Percentiles rank a stretch among this genome's conserved stretches.
Conservation (phyloP, 2,329 filamentous ascomycete species). For the Aspergillus japonicus region DNA sequence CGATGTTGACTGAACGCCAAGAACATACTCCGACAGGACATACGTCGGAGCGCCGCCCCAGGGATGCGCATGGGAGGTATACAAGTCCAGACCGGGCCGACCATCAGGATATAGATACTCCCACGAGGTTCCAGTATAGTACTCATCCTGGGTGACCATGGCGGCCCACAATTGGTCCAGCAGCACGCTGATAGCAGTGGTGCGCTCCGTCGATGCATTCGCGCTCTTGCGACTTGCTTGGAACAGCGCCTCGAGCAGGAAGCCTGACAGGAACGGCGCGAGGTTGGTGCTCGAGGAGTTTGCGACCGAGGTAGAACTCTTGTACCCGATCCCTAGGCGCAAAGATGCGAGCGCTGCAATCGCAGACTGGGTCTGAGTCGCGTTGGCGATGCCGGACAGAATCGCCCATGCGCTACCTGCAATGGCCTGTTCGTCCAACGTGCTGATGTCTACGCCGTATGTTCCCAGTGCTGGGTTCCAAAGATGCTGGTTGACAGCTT, state of each 20-base stretch:
- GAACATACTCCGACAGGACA: slow-evolving; percentile 37
- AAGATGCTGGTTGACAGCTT: slow-evolving; percentile 14
- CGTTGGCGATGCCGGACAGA: slow-evolving; percentile 26
- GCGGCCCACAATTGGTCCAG: slow-evolving; percentile 43
- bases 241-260: slow-evolving; percentile 43
- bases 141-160: slow-evolving; percentile 41
- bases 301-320: slow-evolving; percentile 25
- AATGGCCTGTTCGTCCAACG: slow-evolving; percentile 6
- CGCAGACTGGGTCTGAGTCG: slow-evolving; percentile 27
- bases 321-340: slow-evolving; percentile 39
- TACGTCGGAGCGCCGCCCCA: slow-evolving; percentile 51
- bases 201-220: slow-evolving; percentile 22
- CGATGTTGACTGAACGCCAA: slow-evolving; percentile 4
- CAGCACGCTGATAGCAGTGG: slow-evolving; percentile 27
- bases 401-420: slow-evolving; percentile 11
- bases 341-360: slow-evolving; percentile 33
- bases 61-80: slow-evolving; percentile 46
- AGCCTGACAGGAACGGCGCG: slow-evolving; percentile 50
- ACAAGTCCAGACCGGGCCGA: slow-evolving; percentile 43
- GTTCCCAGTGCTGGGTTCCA: slow-evolving; percentile 13
- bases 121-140: slow-evolving; percentile 45
- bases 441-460: slow-evolving; percentile 8
- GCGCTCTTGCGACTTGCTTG: background rate
- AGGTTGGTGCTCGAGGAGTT: slow-evolving; percentile 26
- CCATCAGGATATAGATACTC: slow-evolving; percentile 45